Percentiles rank a stretch among this genome's conserved stretches.
Evolutionary conservation across 176 grass and related monocot genomes (phyloP).

Genomic region (Carex myosuroides): DNA sequence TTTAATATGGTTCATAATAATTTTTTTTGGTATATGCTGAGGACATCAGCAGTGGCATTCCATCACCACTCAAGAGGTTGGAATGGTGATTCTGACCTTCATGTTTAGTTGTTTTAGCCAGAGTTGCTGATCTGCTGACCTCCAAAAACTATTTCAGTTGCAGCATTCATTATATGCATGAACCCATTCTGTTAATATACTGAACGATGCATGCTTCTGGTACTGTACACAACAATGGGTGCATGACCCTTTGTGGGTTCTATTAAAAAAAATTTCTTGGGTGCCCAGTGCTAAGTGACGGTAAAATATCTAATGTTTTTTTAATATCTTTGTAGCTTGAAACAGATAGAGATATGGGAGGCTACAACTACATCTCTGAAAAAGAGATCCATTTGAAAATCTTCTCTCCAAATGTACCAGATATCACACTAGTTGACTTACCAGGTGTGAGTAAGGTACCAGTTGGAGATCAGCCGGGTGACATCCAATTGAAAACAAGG

Average conservation of each 20-base stretch:
- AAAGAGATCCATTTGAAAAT: slow-evolving; percentile 92
- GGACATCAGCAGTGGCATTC: neutral
- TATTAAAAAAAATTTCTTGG: slow-evolving; percentile 5
- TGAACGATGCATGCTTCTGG: neutral
- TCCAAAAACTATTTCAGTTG: neutral
- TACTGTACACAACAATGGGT: neutral
- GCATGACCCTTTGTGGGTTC: neutral
- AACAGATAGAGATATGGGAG: slow-evolving; percentile 84
- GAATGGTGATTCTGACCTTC: neutral
- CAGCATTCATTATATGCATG: neutral
- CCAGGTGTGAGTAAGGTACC: slow-evolving; percentile 92
- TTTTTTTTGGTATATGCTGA: neutral
- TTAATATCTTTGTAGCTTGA: slow-evolving; percentile 40
- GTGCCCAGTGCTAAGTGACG: neutral
- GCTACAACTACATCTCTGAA: slow-evolving; percentile 75
- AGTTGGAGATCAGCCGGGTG: slow-evolving; percentile 85
- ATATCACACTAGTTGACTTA: slow-evolving; percentile 94
- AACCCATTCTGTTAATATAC: neutral
- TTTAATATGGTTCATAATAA: neutral
- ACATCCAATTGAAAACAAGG: slow-evolving; percentile 85
- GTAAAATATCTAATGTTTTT: neutral
- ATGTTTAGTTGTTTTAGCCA: neutral
- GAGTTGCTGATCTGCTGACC: neutral
- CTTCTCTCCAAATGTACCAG: slow-evolving; percentile 79
- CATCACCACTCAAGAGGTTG: neutral